Base-by-base conservation (phyloP, 2,329 filamentous ascomycete genomes). In the Teratosphaeria viscida region DNA sequence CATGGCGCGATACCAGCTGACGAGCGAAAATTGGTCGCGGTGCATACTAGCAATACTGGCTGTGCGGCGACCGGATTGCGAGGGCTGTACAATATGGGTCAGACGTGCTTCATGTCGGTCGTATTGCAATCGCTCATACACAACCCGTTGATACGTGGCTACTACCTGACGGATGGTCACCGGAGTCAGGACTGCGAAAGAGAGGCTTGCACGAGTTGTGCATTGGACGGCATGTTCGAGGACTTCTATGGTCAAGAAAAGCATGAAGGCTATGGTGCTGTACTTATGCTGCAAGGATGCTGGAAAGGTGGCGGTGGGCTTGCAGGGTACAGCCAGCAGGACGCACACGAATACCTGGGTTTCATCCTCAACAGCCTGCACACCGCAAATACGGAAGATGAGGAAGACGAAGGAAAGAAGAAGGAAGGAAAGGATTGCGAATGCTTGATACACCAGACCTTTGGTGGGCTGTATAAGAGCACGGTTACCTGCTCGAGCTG, bases 101-200 rank as follows among this genome's bases (percentile, higher is more conserved):
- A 95, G 60, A 97, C 94, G 11, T 99, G 92, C 77, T 99, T 96
- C 75, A 92, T 97, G 81, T 95, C 94, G 67, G 92, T 96, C 34
- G 91, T 97, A 55, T 80, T 99, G 16, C 94, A 97, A 73, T 91
- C 88, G 59, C 85, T 99, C 67, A 83, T 97, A 58, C 92, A 96
- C 76, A 96, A 97, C 70, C 92, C 92, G 0, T 82, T 96, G 53
- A 82, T 99, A 34, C 86, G 90, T 61, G 92, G 92, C 67, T 97
- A 90, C 74, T 97, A 96, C 73, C 85, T 99, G 5, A 87, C 88
- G 49, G 92, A 96, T 71, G 90, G 92, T 0, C 92, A 99, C 73
- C 86, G 87, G 67, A 86, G 85, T 59, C 82, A 81, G 66, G 88
- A 90, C 26, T 97, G 94, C 72, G 77, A 79, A 57, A 72, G 72